These are phyloP conservation scores for Colletotrichum paranaense DNA, from an alignment of 2,329 filamentous ascomycete genomes.

Conservation along the genomic window DNA sequence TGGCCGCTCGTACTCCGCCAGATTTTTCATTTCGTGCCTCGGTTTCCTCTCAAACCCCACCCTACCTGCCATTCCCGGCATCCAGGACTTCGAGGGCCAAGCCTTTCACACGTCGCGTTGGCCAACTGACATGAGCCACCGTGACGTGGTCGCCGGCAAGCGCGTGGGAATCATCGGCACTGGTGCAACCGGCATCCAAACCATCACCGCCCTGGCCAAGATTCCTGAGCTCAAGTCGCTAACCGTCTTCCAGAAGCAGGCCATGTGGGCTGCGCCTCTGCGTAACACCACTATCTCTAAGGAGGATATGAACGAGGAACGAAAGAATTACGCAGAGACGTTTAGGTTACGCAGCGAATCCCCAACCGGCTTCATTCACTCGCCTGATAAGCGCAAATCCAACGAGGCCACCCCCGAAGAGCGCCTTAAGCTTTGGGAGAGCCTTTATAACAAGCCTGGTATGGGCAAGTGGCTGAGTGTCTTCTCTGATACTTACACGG, in stretches of 20 bases:
- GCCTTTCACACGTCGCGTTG: constrained; percentile 37
- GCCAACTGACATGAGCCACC: constrained; percentile 30
- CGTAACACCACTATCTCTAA: constrained; percentile 47
- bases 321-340: constrained; percentile 43
- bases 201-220: constrained; percentile 37
- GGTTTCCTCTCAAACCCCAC: constrained; percentile 44
- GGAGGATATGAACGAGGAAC: constrained; percentile 54
- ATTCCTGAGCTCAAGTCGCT: constrained; percentile 45
- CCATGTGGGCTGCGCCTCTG: constrained; percentile 51
- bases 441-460: constrained; percentile 46
- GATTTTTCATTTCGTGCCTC: constrained; percentile 5
- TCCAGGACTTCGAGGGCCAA: constrained; percentile 36
- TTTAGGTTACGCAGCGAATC: constrained; percentile 43
- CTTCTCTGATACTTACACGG: constrained; percentile 48
- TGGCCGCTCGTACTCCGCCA: not conserved
- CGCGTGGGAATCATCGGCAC: constrained; percentile 45
- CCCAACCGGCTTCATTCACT: constrained; percentile 44
- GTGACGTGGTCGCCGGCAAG: constrained; percentile 17
- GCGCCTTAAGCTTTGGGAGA: constrained; percentile 52
- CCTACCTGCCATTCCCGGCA: constrained; percentile 44
- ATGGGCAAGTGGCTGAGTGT: constrained; percentile 44
- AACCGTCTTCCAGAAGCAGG: constrained; percentile 44
- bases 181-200: constrained; percentile 48
- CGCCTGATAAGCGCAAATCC: constrained; percentile 45
- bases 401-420: constrained; percentile 43